Evolutionary conservation across 176 grass and related monocot species (phyloP).

Genomic region (Hordeum marinum): DNA sequence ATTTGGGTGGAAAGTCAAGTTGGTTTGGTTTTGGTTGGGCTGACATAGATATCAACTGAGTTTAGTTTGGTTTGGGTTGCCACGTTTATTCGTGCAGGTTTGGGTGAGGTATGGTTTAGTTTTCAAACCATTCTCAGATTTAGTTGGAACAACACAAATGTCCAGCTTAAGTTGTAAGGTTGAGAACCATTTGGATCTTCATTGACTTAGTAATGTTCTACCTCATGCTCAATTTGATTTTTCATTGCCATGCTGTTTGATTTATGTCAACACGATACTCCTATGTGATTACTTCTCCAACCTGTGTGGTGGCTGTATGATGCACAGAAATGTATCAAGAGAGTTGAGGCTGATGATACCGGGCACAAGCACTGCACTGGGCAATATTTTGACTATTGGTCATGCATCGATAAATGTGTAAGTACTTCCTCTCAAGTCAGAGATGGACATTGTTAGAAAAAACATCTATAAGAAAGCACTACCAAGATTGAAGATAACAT

Average conservation of each 20-base stretch:
- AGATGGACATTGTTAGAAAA: background rate
- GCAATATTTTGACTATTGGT: conserved; percentile 72
- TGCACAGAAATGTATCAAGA: conserved; percentile 59
- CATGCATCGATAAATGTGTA: conserved; percentile 63
- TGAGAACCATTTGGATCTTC: background rate
- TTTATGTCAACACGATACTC: background rate
- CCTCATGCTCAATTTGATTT: background rate
- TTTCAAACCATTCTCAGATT: no score
- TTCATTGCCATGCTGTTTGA: background rate
- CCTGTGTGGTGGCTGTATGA: background rate
- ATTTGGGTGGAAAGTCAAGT: no score
- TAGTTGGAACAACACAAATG: background rate
- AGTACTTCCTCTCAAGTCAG: conserved; percentile 13
- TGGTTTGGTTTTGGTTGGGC: no score
- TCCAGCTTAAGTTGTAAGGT: background rate
- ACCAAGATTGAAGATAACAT: background rate
- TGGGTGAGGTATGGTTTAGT: no score
- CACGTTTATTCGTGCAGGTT: no score
- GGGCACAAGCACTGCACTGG: conserved; percentile 75
- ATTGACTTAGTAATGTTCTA: background rate
- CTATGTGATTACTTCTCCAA: background rate
- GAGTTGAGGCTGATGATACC: conserved; percentile 48
- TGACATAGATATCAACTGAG: no score
- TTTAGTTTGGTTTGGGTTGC: no score
- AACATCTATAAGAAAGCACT: background rate